phyloP scores from a whole-genome alignment of 1,284 basidiomycete species.

The Microbotryomycetes sp. region DNA sequence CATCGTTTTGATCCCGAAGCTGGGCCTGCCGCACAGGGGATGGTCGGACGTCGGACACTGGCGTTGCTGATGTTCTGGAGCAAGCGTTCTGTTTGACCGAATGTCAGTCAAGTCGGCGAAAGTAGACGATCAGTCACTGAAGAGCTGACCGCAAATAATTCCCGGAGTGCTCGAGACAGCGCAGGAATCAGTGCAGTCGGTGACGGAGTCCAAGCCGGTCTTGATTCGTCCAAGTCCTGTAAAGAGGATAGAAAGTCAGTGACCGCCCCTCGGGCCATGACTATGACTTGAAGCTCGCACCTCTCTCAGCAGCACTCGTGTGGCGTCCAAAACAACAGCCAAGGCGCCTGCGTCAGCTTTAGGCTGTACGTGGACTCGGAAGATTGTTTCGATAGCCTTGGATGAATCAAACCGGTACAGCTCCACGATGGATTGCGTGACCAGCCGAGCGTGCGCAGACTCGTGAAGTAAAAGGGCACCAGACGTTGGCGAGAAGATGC shows the following conservation, averaged over 20 bases:
- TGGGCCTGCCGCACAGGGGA: not conserved
- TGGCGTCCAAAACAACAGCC: not conserved
- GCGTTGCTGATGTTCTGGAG: not conserved
- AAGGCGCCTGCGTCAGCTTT: not conserved
- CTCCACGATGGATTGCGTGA: not conserved
- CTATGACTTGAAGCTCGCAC: too few species aligned
- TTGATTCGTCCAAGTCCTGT: not conserved
- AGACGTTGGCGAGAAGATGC: not conserved
- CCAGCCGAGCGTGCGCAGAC: not conserved
- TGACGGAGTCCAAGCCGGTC: not conserved
- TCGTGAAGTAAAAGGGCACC: not conserved
- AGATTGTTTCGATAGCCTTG: not conserved
- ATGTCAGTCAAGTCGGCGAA: too few species aligned
- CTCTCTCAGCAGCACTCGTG: too few species aligned
- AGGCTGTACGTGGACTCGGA: not conserved
- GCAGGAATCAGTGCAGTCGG: not conserved
- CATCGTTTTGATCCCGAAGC: not conserved
- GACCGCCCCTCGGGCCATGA: not conserved
- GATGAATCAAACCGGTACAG: not conserved
- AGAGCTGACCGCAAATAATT: not conserved
- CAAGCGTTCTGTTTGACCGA: too few species aligned
- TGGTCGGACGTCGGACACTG: not conserved
- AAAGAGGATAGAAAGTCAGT: not conserved
- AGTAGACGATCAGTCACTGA: too few species aligned
- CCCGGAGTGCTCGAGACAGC: not conserved